phyloP scores from a whole-genome alignment of 352 stramenopile genomes.

The Phytopythium oedochilum region DNA sequence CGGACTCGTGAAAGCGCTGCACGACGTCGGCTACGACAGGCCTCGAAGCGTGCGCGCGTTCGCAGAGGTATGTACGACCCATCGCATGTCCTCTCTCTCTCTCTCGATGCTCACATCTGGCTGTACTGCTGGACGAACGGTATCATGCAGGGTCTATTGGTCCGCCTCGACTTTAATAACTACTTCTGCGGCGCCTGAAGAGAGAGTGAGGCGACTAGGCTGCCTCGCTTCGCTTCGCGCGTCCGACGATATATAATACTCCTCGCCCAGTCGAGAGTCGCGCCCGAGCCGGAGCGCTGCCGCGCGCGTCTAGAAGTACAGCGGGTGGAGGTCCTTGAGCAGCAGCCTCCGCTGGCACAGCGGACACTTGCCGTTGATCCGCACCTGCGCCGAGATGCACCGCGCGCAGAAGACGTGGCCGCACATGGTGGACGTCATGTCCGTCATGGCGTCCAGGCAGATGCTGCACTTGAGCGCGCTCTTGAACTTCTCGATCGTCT shows the following conservation, averaged over 20 bases:
- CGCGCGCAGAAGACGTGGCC: constrained; percentile 77
- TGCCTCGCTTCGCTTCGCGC: too few species aligned
- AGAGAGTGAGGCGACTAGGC: too few species aligned
- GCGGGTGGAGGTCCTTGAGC: constrained; percentile 66
- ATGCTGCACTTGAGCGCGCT: constrained; percentile 77
- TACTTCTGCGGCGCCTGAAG: constrained; percentile 20
- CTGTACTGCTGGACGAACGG: not conserved
- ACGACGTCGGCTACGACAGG: constrained; percentile 14
- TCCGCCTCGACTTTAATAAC: constrained; percentile 57
- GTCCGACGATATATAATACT: constrained; percentile 2
- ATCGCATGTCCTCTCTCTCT: not conserved
- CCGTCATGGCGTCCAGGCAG: constrained; percentile 67
- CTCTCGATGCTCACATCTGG: constrained; percentile 1
- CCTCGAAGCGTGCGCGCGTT: constrained; percentile 31
- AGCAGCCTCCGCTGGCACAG: constrained; percentile 61
- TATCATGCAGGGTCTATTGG: constrained; percentile 35
- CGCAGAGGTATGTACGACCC: constrained; percentile 27
- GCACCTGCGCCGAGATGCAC: constrained; percentile 69
- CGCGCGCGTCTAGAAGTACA: constrained; percentile 81
- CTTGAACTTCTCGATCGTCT: constrained; percentile 77
- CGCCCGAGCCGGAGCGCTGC: too few species aligned
- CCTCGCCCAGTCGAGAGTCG: too few species aligned
- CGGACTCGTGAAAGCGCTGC: constrained; percentile 19
- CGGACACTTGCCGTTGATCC: constrained; percentile 65
- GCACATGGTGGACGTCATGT: constrained; percentile 80